Evolutionary conservation across 768 basidiomycete genomes (phyloP).

Genomic region (Kwoniella dendrophila): DNA sequence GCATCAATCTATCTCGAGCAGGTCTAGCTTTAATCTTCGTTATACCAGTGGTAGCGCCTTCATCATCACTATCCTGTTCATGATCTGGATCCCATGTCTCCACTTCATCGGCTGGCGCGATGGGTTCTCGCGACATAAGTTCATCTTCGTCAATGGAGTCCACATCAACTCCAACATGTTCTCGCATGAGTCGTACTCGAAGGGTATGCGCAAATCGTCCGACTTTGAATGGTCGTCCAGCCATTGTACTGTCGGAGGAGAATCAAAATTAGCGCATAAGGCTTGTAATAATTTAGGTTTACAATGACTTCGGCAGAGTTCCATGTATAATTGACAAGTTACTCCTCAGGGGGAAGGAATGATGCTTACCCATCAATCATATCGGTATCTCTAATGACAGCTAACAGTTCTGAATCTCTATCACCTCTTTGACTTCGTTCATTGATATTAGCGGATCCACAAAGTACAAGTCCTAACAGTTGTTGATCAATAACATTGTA

Average conservation of each 20-base stretch:
- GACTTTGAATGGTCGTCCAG: constrained; percentile 88
- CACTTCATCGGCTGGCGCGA: constrained; percentile 62
- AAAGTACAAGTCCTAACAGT: constrained; percentile 43
- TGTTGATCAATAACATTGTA: neutral
- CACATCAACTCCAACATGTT: constrained; percentile 93
- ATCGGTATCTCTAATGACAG: constrained; percentile 92
- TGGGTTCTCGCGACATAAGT: constrained; percentile 63
- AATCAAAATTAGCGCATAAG: too few species aligned
- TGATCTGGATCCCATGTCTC: constrained; percentile 73
- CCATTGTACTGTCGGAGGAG: constrained; percentile 73
- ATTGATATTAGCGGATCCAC: constrained; percentile 87
- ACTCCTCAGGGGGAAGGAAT: neutral
- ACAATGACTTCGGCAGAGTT: too few species aligned
- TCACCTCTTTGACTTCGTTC: constrained; percentile 94
- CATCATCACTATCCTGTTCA: constrained; percentile 61
- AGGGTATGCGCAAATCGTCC: constrained; percentile 95
- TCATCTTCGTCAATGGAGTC: constrained; percentile 81
- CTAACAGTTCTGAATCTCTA: constrained; percentile 91
- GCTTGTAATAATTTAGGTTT: too few species aligned
- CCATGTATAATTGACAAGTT: too few species aligned
- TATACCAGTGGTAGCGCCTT: constrained; percentile 36
- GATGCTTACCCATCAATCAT: constrained; percentile 80
- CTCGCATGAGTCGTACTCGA: constrained; percentile 90
- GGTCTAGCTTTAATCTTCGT: constrained; percentile 51
- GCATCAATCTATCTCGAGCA: constrained; percentile 44